Base-by-base conservation (phyloP, 2,329 filamentous ascomycete species). In the Phialophora chinensis region DNA sequence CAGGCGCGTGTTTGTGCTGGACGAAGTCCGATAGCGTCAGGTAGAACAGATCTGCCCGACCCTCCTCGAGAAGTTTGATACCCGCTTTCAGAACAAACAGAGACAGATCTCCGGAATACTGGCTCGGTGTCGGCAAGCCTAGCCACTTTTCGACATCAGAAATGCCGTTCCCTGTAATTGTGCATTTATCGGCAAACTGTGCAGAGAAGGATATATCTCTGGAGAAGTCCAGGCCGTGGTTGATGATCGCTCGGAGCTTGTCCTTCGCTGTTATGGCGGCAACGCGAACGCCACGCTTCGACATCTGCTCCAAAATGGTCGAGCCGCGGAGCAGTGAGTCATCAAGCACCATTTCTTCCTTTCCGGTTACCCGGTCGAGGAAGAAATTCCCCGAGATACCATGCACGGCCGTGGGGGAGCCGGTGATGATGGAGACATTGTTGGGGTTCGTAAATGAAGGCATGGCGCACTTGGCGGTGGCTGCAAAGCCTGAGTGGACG, bases 391-490 rank as follows among this genome's bases (percentile, higher is more conserved):
- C 80, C 2, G 79, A 73, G 55, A 82, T 80, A 27, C 80, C 80
- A 57, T 82, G 80, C 8, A 77, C 72, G 3, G 74, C 66, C 0
- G 80, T 75, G 1, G 80, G 78, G 10, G 73, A 74, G 4, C 80
- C 79, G 1, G 80, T 81, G 70, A 82, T 80, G 62, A 82, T 82
- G 59, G 78, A 80, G 3, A 80, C 74, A 62, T 82, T 82, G 73
- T 82, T 82, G 3, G 80, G 78, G 63, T 82, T 82, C 11, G 80
- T 82, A 64, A 82, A 78, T 0, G 80, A 79, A 0, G 80, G 80
- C 79, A 82, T 82, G 35, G 76, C 75, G 53, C 75, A 75, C 47
- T 78, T 74, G 0, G 79, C 80, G 0, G 76, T 78, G 1, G 71
- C 71, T 60, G 79, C 76, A 69, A 82, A 82, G 5, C 80, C 79